Percentiles rank a stretch among this genome's conserved stretches.
Evolutionary conservation across 2,329 filamentous ascomycete genomes (phyloP).

Genomic region (Nannizziopsis arthrosporioides): DNA sequence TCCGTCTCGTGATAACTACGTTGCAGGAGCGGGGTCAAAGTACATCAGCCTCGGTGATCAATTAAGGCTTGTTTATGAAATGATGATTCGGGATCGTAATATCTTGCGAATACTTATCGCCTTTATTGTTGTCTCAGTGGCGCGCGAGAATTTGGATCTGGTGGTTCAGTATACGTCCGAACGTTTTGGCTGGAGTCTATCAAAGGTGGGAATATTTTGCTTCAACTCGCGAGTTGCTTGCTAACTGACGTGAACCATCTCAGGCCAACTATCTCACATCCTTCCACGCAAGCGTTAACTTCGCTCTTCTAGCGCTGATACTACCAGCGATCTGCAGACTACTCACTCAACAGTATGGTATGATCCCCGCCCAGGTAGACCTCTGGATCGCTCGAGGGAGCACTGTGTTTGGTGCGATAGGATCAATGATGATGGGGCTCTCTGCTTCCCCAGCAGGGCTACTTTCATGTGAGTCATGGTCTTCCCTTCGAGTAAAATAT

Average conservation of each 20-base stretch:
- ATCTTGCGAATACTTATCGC: neutral
- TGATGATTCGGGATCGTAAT: neutral
- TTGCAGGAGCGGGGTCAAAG: neutral
- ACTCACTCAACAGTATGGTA: neutral
- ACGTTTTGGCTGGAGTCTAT: conserved; percentile 5
- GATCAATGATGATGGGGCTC: conserved; percentile 4
- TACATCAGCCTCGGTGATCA: neutral
- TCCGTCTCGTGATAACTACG: neutral
- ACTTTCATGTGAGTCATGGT: neutral
- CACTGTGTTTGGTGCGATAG: conserved; percentile 2
- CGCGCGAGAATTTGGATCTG: conserved; percentile 1
- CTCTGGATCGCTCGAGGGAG: conserved; percentile 8
- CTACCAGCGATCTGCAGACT: neutral
- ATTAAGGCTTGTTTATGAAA: conserved; percentile 1
- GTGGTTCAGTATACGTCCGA: conserved; percentile 7
- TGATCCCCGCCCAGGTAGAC: conserved; percentile 1
- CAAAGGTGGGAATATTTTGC: neutral
- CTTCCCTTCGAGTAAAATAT: neutral
- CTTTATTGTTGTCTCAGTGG: neutral
- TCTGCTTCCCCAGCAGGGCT: neutral
- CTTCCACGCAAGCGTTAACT: neutral
- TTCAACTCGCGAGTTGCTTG: neutral
- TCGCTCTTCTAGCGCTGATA: neutral
- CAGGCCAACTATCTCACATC: conserved; percentile 6
- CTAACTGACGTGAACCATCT: neutral